A percentile compares a stretch with the other conserved stretches of the same genome.
These are phyloP conservation scores for Thraustochytrium striatum DNA, from an alignment of 352 stramenopile species.

Conservation along the genomic window DNA sequence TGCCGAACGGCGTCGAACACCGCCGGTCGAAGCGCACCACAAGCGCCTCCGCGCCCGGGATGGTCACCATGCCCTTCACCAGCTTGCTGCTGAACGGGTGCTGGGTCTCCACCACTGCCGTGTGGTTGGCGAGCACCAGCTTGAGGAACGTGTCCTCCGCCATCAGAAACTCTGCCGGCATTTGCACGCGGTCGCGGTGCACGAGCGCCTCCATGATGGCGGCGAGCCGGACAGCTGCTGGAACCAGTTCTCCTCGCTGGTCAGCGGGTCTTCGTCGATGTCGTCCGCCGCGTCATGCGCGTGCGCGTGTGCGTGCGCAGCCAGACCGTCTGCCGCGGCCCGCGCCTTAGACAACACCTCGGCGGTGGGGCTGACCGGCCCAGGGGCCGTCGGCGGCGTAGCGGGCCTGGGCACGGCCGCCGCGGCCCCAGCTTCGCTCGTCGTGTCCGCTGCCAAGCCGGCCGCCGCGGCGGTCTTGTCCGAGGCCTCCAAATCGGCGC, in stretches of 20 bases:
- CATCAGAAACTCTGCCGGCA: conserved; percentile 43
- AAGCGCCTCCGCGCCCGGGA: conserved; percentile 30
- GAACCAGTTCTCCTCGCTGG: conserved; percentile 45
- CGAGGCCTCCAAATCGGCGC: not conserved
- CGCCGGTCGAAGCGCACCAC: conserved; percentile 39
- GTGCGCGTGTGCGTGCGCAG: too few species aligned
- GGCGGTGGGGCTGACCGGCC: too few species aligned
- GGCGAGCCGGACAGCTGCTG: conserved; percentile 41
- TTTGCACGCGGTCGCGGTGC: conserved; percentile 25
- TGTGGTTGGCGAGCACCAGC: conserved; percentile 32
- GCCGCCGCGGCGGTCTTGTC: not conserved
- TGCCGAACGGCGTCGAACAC: conserved; percentile 41
- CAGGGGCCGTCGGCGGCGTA: too few species aligned
- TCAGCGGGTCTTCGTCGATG: conserved; percentile 5
- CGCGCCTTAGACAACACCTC: too few species aligned
- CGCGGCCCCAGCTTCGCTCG: not conserved
- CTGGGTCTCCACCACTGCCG: conserved; percentile 12
- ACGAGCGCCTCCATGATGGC: conserved; percentile 44
- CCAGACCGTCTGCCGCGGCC: too few species aligned
- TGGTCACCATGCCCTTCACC: conserved; percentile 38
- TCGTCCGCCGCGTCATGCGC: not conserved
- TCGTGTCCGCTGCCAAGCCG: not conserved
- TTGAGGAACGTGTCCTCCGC: conserved; percentile 45
- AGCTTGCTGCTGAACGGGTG: conserved; percentile 20
- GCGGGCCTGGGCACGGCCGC: too few species aligned